phyloP scores from a whole-genome alignment of 331 rosid species.

The Rosa hybrid region DNA sequence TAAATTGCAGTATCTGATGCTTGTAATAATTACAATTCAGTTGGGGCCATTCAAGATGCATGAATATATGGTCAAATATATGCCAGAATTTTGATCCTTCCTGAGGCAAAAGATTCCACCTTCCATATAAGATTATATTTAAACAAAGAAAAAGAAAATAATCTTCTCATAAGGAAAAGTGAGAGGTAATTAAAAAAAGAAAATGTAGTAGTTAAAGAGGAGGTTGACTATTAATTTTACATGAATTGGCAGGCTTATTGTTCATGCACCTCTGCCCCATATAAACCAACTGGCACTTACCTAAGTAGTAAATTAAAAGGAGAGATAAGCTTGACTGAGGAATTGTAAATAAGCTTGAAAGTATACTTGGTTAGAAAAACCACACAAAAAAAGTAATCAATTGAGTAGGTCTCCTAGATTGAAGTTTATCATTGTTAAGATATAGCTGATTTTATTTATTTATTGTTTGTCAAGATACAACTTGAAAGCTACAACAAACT shows the following conservation, averaged over 20 bases:
- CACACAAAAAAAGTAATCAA: neutral
- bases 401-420: neutral
- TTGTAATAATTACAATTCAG: conserved; percentile 2
- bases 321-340: neutral
- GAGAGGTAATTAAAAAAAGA: neutral
- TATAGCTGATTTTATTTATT: too few species aligned
- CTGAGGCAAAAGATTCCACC: neutral
- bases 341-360: neutral
- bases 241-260: neutral
- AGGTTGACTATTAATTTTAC: neutral
- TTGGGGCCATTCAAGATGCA: conserved; percentile 7
- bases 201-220: neutral
- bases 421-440: neutral
- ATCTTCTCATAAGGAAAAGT: neutral
- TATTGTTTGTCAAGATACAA: neutral
- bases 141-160: neutral
- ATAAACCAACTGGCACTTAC: neutral
- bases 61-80: conserved; percentile 4
- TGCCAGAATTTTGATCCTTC: neutral
- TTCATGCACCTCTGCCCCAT: neutral
- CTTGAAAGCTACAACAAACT: conserved; percentile 6
- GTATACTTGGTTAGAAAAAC: neutral
- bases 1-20: neutral
- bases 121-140: neutral
- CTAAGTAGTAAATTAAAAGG: neutral